These are phyloP conservation scores for Cryptococcus sp. DNA, from an alignment of 1,284 basidiomycete species.

Conservation along the genomic window DNA sequence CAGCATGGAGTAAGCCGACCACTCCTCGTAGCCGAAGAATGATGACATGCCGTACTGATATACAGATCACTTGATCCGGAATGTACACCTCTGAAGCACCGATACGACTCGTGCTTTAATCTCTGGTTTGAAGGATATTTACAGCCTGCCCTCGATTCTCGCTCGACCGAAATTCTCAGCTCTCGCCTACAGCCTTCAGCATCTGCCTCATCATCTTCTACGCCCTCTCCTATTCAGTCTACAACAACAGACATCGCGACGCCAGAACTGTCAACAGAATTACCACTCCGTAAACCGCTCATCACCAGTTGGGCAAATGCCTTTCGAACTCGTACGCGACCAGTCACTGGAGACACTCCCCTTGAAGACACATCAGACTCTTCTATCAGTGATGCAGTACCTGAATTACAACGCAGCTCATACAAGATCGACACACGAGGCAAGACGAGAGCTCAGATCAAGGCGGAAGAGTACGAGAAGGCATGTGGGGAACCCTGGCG, in stretches of 20 bases:
- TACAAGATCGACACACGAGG: conserved; percentile 28
- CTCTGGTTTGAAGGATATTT: conserved; percentile 94
- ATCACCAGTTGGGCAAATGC: conserved; percentile 26
- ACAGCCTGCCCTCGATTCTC: conserved; percentile 55
- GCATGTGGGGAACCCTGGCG: conserved; percentile 77
- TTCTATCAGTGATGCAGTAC: conserved; percentile 1
- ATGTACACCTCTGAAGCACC: conserved; percentile 84
- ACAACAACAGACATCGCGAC: neutral
- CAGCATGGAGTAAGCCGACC: neutral
- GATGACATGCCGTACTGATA: neutral
- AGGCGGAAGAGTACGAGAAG: conserved; percentile 72
- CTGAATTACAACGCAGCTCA: conserved; percentile 7
- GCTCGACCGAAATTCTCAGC: neutral
- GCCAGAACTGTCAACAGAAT: neutral
- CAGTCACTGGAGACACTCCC: neutral
- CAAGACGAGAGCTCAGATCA: conserved; percentile 40
- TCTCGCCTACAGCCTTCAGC: neutral
- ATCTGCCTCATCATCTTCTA: neutral
- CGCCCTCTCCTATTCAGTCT: neutral
- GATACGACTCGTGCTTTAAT: conserved; percentile 92
- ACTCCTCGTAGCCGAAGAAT: neutral
- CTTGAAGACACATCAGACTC: neutral
- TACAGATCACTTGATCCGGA: conserved; percentile 57
- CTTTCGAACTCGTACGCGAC: conserved; percentile 15
- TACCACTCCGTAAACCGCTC: conserved; percentile 2